Conservation (phyloP, 2,329 filamentous ascomycete species). For the Pyrenophora graminea region DNA sequence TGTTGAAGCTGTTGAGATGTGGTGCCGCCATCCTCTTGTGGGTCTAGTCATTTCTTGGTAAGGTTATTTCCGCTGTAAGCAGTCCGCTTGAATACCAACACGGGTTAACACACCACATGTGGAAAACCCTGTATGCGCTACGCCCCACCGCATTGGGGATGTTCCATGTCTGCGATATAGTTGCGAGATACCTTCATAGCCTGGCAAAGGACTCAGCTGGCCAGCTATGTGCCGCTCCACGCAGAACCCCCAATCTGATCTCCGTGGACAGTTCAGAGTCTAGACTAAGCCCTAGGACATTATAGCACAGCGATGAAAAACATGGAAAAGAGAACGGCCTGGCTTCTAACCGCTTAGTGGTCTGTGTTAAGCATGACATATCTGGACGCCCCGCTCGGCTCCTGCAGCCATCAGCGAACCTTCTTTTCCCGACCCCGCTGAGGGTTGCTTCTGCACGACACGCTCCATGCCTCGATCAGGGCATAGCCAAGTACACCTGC, state of each 20-base stretch:
- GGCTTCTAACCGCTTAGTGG: too few species aligned
- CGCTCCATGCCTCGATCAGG: neutral
- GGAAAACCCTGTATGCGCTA: constrained; percentile 6
- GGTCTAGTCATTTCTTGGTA: too few species aligned
- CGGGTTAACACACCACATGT: neutral
- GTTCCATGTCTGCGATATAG: constrained; percentile 3
- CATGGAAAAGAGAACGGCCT: too few species aligned
- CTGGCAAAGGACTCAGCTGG: too few species aligned
- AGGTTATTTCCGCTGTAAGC: neutral
- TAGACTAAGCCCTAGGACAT: too few species aligned
- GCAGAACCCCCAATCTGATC: too few species aligned
- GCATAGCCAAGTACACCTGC: too few species aligned
- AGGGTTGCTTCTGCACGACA: neutral
- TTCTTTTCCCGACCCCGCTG: constrained; percentile 1
- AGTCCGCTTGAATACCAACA: constrained; percentile 1
- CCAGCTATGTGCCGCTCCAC: too few species aligned
- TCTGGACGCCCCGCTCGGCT: constrained; percentile 8
- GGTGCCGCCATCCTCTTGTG: neutral
- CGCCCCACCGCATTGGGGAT: constrained; percentile 3
- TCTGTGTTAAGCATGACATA: too few species aligned
- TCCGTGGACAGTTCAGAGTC: too few species aligned
- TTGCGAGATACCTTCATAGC: too few species aligned
- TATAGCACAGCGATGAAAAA: too few species aligned
- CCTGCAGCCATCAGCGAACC: constrained; percentile 7
- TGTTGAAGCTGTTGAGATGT: neutral